phyloP scores from a whole-genome alignment of 768 basidiomycete genomes.

The Suillus subluteus region DNA sequence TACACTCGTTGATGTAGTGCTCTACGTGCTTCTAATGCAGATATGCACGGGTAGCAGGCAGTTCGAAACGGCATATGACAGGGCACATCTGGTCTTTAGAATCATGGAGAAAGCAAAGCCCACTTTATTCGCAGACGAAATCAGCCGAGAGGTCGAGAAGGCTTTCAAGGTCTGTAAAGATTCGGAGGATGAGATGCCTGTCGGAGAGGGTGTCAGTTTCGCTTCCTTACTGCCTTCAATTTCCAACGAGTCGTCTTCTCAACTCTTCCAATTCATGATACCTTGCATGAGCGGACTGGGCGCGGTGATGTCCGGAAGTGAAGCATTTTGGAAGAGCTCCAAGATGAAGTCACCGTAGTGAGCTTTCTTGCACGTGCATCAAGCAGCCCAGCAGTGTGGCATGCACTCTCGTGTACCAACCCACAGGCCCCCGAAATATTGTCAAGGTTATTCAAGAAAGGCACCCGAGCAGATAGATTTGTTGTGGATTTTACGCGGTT shows the following conservation, averaged over 20 bases:
- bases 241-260: constrained; percentile 13
- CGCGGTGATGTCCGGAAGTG: neutral
- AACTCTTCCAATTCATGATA: constrained; percentile 32
- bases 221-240: neutral
- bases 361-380: neutral
- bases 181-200: neutral
- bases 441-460: neutral
- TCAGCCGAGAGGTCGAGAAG: neutral
- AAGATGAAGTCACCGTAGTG: neutral
- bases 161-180: constrained; percentile 1
- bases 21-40: constrained; percentile 15
- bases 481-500: constrained; percentile 36
- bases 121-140: neutral
- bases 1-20: constrained; percentile 12
- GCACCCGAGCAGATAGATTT: neutral
- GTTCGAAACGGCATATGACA: neutral
- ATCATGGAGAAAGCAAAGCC: constrained; percentile 5
- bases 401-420: neutral
- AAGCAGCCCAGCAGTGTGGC: neutral
- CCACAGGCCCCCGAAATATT: neutral
- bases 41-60: constrained; percentile 9
- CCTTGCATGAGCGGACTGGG: constrained; percentile 21
- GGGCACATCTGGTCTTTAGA: constrained; percentile 1
- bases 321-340: constrained; percentile 2
- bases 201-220: neutral